Base-by-base conservation (phyloP, 192 early-diverging fungal genomes). In the Rhizophagus sp. region DNA sequence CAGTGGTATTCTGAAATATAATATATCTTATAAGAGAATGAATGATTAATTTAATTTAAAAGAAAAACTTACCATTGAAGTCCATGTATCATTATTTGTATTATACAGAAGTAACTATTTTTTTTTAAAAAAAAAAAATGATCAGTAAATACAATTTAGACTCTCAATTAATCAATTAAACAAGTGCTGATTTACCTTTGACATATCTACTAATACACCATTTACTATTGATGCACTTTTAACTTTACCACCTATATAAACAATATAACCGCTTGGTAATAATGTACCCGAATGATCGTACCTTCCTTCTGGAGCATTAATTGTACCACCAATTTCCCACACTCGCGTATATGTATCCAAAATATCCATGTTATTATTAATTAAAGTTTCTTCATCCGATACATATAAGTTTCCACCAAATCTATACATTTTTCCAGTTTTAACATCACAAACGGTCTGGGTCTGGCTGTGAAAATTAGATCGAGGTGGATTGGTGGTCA, bases 101-200 rank as follows among this genome's bases (percentile, higher is more conserved):
- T 68, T 68, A 68, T 68, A 68, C 33, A 68, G 41, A 68, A 33
- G 67, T 68, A 39, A 0, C 67, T 68, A 68, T 11, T 27, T 65
- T 65, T 65, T 65, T 25, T 25, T 65, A 33, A 30, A 65, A 27
- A 65, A n/a, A 12, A 4, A 30, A n/a, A 33, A 25, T 8, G 1
- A 65, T 12, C 11, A 25, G 7, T 13, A 49, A 49, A 49, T 49
- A 49, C 47, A 49, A 49, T 49, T 49, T 49, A 49, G 9, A 49
- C 13, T 2, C 36, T 13, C 9, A 49, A 49, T 13, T 13, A 49
- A 49, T 13, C 10, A 24, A 22, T 24, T 24, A 24, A 36, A 36
- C 5, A 3, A n/a, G 36, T 36, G 36, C 36, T 3, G 36, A 36
- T 24, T 63, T n/a, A 63, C 62, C 13, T 63, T 2, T 63, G 34